A percentile compares a stretch with the other conserved stretches of the same genome.
Conservation (phyloP, 352 stramenopile species). For the Phytophthora fragariaefolia region DNA sequence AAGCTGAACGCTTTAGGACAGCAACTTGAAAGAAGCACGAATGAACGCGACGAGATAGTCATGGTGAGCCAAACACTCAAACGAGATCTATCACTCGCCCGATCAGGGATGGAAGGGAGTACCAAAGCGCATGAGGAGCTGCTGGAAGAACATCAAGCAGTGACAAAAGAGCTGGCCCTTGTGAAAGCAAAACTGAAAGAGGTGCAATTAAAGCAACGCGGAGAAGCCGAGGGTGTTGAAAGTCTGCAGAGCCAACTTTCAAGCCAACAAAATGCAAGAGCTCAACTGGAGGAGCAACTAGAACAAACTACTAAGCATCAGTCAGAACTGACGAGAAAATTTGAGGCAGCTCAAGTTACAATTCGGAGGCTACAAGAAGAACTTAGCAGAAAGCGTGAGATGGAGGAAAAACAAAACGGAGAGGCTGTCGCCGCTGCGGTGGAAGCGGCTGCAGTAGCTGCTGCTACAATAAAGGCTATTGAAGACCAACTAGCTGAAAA, state of each 20-base stretch:
- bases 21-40: conserved; percentile 30
- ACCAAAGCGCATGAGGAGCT: conserved; percentile 29
- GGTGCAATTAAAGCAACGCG: conserved; percentile 22
- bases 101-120: conserved; percentile 27
- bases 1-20: conserved; percentile 30
- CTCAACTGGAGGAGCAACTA: conserved; percentile 33
- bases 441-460: conserved; percentile 23
- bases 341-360: conserved; percentile 39
- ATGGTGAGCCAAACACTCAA: conserved; percentile 41
- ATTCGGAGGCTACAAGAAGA: conserved; percentile 45
- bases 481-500: conserved; percentile 29
- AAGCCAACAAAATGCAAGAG: conserved; percentile 30
- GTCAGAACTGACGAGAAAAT: conserved; percentile 25
- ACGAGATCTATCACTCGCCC: conserved; percentile 36
- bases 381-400: conserved; percentile 29
- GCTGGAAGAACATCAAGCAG: conserved; percentile 22
- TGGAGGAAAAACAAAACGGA: conserved; percentile 25
- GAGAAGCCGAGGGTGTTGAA: conserved; percentile 19
- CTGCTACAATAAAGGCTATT: conserved; percentile 31
- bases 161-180: conserved; percentile 33
- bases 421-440: conserved; percentile 28
- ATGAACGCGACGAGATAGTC: conserved; percentile 36
- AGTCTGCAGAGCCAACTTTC: conserved; percentile 28
- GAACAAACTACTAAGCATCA: conserved; percentile 33
- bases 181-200: conserved; percentile 36